Evolutionary conservation across 1,139 yeast species (phyloP).

Genomic region (Arxiozyma heterogenica): DNA sequence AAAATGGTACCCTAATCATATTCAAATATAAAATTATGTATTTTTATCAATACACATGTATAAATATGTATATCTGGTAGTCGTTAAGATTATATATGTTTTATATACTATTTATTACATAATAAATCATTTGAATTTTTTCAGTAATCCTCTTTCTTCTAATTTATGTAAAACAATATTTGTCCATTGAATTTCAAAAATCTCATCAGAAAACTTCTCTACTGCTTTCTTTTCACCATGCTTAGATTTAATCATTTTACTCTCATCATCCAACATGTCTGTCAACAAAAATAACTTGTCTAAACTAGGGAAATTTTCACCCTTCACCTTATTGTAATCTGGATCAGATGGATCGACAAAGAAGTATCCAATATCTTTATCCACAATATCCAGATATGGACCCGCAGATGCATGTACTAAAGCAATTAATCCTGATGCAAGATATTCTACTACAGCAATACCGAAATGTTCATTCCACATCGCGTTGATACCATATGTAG

Average conservation of each 20-base stretch:
- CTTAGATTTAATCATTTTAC: slow-evolving; percentile 34
- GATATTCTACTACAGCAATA: slow-evolving; percentile 90
- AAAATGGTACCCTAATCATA: no score
- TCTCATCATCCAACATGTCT: slow-evolving; percentile 28
- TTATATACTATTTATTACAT: background rate
- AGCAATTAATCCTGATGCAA: slow-evolving; percentile 81
- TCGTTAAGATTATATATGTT: no score
- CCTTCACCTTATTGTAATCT: slow-evolving; percentile 15
- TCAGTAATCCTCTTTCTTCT: slow-evolving; percentile 13
- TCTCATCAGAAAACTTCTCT: slow-evolving; percentile 59
- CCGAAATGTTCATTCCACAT: slow-evolving; percentile 99
- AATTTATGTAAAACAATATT: slow-evolving; percentile 31
- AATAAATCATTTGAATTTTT: background rate
- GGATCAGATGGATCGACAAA: slow-evolving; percentile 67
- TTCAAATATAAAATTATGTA: no score
- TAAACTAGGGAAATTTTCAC: slow-evolving; percentile 37
- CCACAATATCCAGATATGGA: slow-evolving; percentile 79
- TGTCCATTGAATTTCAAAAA: slow-evolving; percentile 55
- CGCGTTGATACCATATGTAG: slow-evolving; percentile 79
- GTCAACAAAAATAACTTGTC: slow-evolving; percentile 39
- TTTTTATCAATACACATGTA: no score
- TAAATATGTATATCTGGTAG: no score
- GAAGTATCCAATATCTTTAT: slow-evolving; percentile 59
- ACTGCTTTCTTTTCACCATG: slow-evolving; percentile 45
- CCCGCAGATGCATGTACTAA: slow-evolving; percentile 93